These are phyloP conservation scores for Lactarius indigo DNA, from an alignment of 768 basidiomycete genomes.

Conservation along the genomic window DNA sequence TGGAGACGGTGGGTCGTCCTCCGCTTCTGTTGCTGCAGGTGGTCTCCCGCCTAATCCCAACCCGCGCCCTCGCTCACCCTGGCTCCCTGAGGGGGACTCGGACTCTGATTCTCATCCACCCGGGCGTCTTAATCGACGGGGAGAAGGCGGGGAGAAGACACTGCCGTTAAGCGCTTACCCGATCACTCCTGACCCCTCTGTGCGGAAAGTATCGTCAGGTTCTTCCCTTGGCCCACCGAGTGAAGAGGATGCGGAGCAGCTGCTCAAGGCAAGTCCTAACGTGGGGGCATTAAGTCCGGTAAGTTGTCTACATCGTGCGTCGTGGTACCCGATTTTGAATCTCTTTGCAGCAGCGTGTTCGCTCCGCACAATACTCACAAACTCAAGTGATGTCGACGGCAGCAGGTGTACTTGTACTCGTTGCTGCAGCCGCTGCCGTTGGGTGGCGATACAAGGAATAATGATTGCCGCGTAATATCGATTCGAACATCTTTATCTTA, in stretches of 20 bases:
- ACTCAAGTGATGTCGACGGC: conserved; percentile 24
- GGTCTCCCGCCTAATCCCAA: conserved; percentile 21
- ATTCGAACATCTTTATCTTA: conserved; percentile 18
- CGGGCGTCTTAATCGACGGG: conserved; percentile 18
- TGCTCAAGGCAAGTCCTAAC: conserved; percentile 10
- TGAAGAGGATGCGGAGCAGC: conserved; percentile 19
- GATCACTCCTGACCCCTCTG: conserved; percentile 25
- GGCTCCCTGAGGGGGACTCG: conserved; percentile 24
- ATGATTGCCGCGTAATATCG: not conserved
- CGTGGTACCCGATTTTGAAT: not conserved
- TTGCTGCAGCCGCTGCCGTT: conserved; percentile 26
- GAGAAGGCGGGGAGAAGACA: conserved; percentile 19
- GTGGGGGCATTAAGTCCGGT: conserved; percentile 12
- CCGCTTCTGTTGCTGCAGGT: conserved; percentile 25
- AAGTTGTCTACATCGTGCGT: not conserved
- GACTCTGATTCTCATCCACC: conserved; percentile 24
- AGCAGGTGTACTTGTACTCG: conserved; percentile 25
- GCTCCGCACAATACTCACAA: conserved; percentile 13
- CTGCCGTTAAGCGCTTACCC: conserved; percentile 17
- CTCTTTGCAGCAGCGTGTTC: not conserved
- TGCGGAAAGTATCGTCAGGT: conserved; percentile 24
- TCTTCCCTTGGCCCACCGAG: conserved; percentile 21
- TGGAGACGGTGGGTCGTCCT: conserved; percentile 24
- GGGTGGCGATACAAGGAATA: conserved; percentile 26
- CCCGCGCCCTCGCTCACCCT: conserved; percentile 24